Percentiles rank a stretch among this genome's conserved stretches.
Conservation (phyloP, 805 yeast genomes). For the Sporopachydermia quercuum region DNA sequence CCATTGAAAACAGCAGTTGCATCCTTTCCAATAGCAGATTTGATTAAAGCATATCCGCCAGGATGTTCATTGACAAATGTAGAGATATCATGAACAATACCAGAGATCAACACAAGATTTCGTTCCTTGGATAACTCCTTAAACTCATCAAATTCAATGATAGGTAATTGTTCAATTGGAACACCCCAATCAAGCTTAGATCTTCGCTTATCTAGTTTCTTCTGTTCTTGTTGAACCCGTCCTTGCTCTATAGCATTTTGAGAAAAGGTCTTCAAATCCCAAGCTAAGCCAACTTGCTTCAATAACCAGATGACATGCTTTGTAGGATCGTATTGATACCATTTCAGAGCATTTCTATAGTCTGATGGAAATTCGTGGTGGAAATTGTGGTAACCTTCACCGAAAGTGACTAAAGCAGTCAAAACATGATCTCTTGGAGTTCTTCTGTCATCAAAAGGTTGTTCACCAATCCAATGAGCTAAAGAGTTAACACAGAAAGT, state of each 20-base stretch:
- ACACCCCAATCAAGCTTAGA: conserved; percentile 86
- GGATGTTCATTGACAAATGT: conserved; percentile 89
- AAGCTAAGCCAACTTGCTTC: conserved; percentile 40
- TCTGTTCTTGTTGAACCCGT: conserved; percentile 69
- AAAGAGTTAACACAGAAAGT: conserved; percentile 65
- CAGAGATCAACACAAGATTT: conserved; percentile 70
- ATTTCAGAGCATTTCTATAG: conserved; percentile 57
- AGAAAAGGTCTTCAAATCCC: conserved; percentile 39
- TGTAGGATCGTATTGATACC: conserved; percentile 77
- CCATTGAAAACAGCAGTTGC: conserved; percentile 92
- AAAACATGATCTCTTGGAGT: conserved; percentile 58
- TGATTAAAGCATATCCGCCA: conserved; percentile 72
- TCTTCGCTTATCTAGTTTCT: conserved; percentile 60
- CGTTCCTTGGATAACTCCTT: conserved; percentile 32
- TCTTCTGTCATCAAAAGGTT: conserved; percentile 60
- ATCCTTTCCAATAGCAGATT: conserved; percentile 78
- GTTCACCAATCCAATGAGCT: conserved; percentile 66
- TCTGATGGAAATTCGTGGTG: conserved; percentile 94
- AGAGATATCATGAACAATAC: conserved; percentile 86
- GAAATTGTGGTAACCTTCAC: conserved; percentile 86
- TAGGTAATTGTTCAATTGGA: conserved; percentile 77
- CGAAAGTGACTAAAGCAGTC: conserved; percentile 56
- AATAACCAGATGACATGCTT: conserved; percentile 52
- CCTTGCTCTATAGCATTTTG: conserved; percentile 54
- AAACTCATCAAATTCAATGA: conserved; percentile 41